These are phyloP conservation scores for Fusarium irregulare DNA, from an alignment of 2,329 filamentous ascomycete species.

Conservation along the genomic window DNA sequence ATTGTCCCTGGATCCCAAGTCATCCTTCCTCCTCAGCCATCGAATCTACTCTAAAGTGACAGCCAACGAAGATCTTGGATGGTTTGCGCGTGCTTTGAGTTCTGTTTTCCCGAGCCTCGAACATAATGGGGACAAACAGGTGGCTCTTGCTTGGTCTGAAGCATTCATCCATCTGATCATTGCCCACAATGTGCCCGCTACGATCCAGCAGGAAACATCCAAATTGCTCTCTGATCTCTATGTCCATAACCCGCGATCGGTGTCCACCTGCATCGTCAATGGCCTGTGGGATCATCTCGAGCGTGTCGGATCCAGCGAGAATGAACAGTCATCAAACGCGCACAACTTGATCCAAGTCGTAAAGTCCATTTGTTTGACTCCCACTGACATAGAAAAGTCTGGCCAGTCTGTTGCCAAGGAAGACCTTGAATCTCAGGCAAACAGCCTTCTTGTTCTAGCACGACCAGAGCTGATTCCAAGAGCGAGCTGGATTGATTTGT, in stretches of 20 bases:
- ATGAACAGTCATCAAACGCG: conserved; percentile 78
- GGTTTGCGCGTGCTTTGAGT: conserved; percentile 78
- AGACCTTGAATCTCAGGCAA: conserved; percentile 75
- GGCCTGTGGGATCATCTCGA: conserved; percentile 86
- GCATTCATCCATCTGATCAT: conserved; percentile 83
- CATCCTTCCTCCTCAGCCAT: conserved; percentile 86
- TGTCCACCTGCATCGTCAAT: conserved; percentile 72
- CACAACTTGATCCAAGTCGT: conserved; percentile 71
- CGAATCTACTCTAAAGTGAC: conserved; percentile 86
- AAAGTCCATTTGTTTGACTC: conserved; percentile 71
- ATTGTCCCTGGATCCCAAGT: conserved; percentile 78
- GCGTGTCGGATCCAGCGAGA: conserved; percentile 75
- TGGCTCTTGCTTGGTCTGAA: conserved; percentile 82
- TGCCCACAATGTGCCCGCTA: conserved; percentile 68
- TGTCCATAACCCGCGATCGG: conserved; percentile 63
- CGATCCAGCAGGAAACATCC: conserved; percentile 72
- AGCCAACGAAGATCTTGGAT: conserved; percentile 79
- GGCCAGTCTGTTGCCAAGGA: conserved; percentile 58
- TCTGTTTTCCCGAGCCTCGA: conserved; percentile 68
- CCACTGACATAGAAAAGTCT: conserved; percentile 60
- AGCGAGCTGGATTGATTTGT: conserved; percentile 89
- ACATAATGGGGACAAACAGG: conserved; percentile 59
- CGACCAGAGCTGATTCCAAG: conserved; percentile 81
- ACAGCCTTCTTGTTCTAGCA: conserved; percentile 80
- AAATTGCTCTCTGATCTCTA: conserved; percentile 74